phyloP scores from a whole-genome alignment of 2,329 filamentous ascomycete genomes.

The Chaetomium sp. region DNA sequence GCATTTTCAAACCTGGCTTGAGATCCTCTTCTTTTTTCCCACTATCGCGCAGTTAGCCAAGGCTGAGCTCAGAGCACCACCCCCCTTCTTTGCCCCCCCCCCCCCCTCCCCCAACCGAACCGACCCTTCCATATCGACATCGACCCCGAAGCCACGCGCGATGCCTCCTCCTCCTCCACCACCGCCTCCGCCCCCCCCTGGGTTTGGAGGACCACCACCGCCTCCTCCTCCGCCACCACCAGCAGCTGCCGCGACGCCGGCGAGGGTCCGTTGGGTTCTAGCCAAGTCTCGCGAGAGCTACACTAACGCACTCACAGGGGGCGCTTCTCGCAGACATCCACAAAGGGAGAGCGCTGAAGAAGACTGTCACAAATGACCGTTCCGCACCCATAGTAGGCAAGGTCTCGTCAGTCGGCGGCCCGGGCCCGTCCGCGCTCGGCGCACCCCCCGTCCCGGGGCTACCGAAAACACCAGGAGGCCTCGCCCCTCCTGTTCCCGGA shows the following conservation, averaged over 20 bases:
- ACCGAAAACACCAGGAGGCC: slow-evolving; percentile 59
- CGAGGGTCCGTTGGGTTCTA: slow-evolving; percentile 59
- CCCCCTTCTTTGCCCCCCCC: no score
- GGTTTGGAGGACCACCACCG: slow-evolving; percentile 58
- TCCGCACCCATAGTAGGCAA: slow-evolving; percentile 74
- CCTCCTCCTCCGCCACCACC: slow-evolving; percentile 64
- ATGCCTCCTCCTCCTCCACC: slow-evolving; percentile 65
- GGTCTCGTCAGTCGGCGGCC: slow-evolving; percentile 49
- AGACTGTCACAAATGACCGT: slow-evolving; percentile 87
- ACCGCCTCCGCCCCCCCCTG: slow-evolving; percentile 65
- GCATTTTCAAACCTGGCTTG: neutral
- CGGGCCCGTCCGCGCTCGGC: slow-evolving; percentile 64
- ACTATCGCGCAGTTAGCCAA: neutral
- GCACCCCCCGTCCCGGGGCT: slow-evolving; percentile 79
- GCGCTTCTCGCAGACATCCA: slow-evolving; percentile 85
- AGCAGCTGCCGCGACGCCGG: slow-evolving; percentile 53
- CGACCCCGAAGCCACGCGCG: neutral
- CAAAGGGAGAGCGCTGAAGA: slow-evolving; percentile 79
- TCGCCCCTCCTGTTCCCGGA: slow-evolving; percentile 71
- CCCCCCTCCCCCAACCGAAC: neutral
- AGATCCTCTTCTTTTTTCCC: neutral
- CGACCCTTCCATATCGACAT: neutral
- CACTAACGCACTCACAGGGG: slow-evolving; percentile 57
- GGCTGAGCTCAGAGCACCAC: neutral
- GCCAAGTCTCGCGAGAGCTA: slow-evolving; percentile 2